Evolutionary conservation across 331 rosid species (phyloP).

Genomic region (Telfairia occidentalis): DNA sequence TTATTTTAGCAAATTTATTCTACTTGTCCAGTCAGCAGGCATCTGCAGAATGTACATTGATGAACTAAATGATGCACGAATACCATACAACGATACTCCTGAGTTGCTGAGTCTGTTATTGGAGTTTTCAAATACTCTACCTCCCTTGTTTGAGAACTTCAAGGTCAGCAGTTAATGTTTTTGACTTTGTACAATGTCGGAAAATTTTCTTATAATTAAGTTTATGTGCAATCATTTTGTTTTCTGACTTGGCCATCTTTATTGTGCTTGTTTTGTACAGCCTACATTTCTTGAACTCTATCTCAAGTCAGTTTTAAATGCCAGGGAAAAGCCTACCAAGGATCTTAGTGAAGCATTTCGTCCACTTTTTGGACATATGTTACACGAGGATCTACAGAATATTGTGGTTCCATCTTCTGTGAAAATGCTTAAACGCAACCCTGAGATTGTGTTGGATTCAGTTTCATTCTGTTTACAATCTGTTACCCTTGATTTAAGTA

Average conservation of each 20-base stretch:
- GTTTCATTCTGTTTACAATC: conserved; percentile 65
- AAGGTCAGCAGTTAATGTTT: conserved; percentile 39
- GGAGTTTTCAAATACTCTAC: conserved; percentile 48
- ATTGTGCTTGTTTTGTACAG: conserved; percentile 26
- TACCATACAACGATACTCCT: conserved; percentile 65
- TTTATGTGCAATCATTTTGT: not conserved
- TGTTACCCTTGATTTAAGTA: conserved; percentile 80
- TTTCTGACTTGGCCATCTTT: not conserved
- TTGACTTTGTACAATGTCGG: not conserved
- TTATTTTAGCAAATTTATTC: not conserved
- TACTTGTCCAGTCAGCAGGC: conserved; percentile 44
- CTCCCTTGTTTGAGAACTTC: conserved; percentile 42
- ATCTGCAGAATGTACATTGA: conserved; percentile 51
- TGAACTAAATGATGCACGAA: conserved; percentile 47
- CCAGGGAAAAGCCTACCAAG: conserved; percentile 71
- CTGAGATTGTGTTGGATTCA: conserved; percentile 91
- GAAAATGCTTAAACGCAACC: conserved; percentile 96
- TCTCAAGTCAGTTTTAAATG: conserved; percentile 60
- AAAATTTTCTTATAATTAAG: not conserved
- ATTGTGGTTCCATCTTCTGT: conserved; percentile 66
- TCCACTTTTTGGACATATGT: conserved; percentile 60
- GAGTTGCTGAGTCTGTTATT: conserved; percentile 54
- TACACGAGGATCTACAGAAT: conserved; percentile 70
- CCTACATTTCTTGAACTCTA: conserved; percentile 74
- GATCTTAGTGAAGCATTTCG: conserved; percentile 67